Base-by-base conservation (phyloP, 192 early-diverging fungal species). In the Coemansia furcata region DNA sequence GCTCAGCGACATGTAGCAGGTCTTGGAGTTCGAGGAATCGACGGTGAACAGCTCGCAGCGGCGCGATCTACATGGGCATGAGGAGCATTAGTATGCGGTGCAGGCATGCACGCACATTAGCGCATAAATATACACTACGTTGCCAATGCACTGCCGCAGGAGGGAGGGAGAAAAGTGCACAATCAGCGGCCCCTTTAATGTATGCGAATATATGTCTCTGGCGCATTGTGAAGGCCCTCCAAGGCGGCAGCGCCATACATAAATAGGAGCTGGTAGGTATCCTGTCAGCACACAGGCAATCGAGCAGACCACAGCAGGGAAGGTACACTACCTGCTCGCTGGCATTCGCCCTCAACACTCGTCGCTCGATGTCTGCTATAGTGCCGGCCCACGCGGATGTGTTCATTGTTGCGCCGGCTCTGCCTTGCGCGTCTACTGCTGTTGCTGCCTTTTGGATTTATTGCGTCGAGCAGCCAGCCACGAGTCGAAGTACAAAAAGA, bases 331-430 rank as follows among this genome's bases (percentile, higher is more conserved):
- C 79, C 79, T 81, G 73, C 47, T 66, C 66, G 43, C 63, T 44
- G 49, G 54, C 30, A 60, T 68, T 55, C 14, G 60, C 44, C 39
- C 61, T 39, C 65, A 81, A 63, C 50, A 81, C 65, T 65, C 68
- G 72, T 36, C 63, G 62, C 61, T 81, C 74, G 55, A 81, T 68
- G 55, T 81, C 78, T 67, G 78, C 78, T 65, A 72, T 62, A 49
- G 70, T 62, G 60, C 60, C 17, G 36, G 54, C 37, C 60, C 52
- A 59, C 33, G 52, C 32, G 19, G 66, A 37, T 35, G 57, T 30
- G 42, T 38, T 66, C 70, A 72, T 72, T 62, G 60, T 64, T 60
- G 37, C 52, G 17, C 19, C 17, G 17, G 12, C 57, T 35, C 33
- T 60, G 36, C 36, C 5, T 30, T 12, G 11, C 30, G 54, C 12